Evolutionary conservation across 1,139 yeast species (phyloP).

Genomic region (Protomyces pachydermus): DNA sequence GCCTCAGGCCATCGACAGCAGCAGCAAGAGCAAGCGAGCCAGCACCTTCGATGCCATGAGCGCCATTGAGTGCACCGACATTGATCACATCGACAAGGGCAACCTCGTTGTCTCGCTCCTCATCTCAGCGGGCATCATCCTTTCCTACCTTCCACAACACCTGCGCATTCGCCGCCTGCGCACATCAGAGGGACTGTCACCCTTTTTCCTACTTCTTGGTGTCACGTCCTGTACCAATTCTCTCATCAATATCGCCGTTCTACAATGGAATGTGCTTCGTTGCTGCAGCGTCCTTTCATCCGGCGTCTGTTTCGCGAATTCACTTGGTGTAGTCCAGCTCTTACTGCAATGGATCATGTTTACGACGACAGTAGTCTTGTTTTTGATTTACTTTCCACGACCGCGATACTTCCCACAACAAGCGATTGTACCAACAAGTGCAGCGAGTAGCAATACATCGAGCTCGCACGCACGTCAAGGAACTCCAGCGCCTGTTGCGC

Average conservation of each 20-base stretch:
- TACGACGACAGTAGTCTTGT: conserved; percentile 44
- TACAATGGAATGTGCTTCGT: conserved; percentile 44
- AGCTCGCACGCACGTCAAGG: neutral
- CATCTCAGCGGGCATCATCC: conserved; percentile 62
- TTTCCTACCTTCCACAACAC: conserved; percentile 78
- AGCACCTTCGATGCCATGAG: neutral
- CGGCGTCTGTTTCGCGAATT: conserved; percentile 66
- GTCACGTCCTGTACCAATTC: conserved; percentile 69
- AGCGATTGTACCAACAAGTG: conserved; percentile 1
- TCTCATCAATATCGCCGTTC: conserved; percentile 58
- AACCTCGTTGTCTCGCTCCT: conserved; percentile 50
- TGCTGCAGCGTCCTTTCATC: conserved; percentile 39
- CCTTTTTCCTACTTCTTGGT: conserved; percentile 66
- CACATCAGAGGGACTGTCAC: conserved; percentile 76
- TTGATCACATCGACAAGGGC: conserved; percentile 41
- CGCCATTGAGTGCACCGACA: conserved; percentile 37
- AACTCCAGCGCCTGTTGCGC: conserved; percentile 2
- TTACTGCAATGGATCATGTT: conserved; percentile 65
- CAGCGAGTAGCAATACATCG: neutral
- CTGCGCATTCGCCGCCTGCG: conserved; percentile 52
- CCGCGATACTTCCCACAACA: conserved; percentile 16
- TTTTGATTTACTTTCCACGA: conserved; percentile 30
- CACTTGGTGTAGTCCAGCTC: conserved; percentile 65
- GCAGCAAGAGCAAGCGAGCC: neutral
- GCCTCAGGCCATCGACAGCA: too few relatives aligned